Evolutionary conservation across 2,329 filamentous ascomycete species (phyloP), one percentile per base, ranked within the genome.

Genomic region (Colletotrichum theobromicola): DNA sequence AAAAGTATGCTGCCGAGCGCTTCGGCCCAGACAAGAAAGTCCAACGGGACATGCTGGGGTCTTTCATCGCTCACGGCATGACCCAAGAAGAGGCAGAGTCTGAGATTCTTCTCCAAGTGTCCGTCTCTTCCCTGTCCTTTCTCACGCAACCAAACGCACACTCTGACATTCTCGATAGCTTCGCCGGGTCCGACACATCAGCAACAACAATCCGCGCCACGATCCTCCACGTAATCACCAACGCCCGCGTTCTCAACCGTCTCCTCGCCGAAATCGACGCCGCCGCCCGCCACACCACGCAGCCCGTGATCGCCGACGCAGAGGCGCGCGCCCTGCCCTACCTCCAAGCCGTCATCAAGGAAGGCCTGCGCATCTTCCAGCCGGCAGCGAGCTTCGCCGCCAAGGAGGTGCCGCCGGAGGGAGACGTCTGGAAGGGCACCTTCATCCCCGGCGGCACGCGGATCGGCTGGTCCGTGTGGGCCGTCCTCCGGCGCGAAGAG

Each of bases 131-230:
- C 12, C 10, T 32, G 9, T 13, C 13, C 8, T 2, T 16, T 35
- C 60, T 10, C 55, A 26, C 8, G 15, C 15, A 26, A 26, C 13
- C 7, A 12, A 28, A 16, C 53, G 46, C n/a, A 68, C 75, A 46
- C 75, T 80, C 26, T 65, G 61, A 42, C 60, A 58, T 2, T 2
- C 26, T 76, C 32, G n/a, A 66, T 60, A 85, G 85, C 53, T 83
- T 90, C 7, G 90, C 90, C 6, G 90, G 90, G 5, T 89, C 89
- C 1, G 90, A 92, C 74, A 91, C 89, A 7, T 90, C 89, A 0
- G 89, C 90, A 1, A 89, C 88, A 1, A 86, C 86, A 3, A 85
- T 92, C 12, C 87, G 90, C 4, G 83, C 86, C 46, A 89, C 86
- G 2, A 76, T 92, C 69, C 84, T 91, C 26, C 85, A 89, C 78